These are phyloP conservation scores for Phytophthora lateralis DNA, from an alignment of 352 stramenopile genomes.

Conservation along the genomic window DNA sequence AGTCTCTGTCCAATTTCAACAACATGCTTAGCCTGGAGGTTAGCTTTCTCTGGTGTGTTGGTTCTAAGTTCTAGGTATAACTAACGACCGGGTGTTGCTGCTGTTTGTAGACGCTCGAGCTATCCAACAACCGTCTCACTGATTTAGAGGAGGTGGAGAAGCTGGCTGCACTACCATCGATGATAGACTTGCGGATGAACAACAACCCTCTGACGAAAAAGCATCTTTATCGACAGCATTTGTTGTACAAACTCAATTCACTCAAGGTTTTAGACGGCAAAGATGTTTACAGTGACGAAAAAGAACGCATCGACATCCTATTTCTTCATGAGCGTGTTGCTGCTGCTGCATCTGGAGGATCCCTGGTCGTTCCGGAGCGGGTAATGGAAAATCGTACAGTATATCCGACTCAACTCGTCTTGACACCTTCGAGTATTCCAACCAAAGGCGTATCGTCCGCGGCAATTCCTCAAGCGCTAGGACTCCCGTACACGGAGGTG, in stretches of 20 bases:
- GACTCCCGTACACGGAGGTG: conserved; percentile 43
- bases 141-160: conserved; percentile 87
- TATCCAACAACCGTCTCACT: conserved; percentile 77
- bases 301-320: conserved; percentile 68
- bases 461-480: conserved; percentile 18
- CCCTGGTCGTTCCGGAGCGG: conserved; percentile 19
- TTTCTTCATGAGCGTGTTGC: conserved; percentile 73
- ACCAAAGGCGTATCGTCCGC: conserved; percentile 26
- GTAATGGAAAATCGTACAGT: conserved; percentile 22
- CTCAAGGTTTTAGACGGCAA: conserved; percentile 68
- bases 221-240: conserved; percentile 77
- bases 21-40: conserved; percentile 77
- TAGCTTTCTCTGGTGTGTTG: background rate
- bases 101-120: conserved; percentile 55
- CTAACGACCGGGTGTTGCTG: conserved; percentile 9
- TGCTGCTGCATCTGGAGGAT: conserved; percentile 27
- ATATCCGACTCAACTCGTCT: conserved; percentile 33
- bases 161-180: conserved; percentile 52
- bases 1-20: conserved; percentile 69
- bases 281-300: conserved; percentile 78
- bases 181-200: conserved; percentile 63
- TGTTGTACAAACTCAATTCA: conserved; percentile 62
- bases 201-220: conserved; percentile 87
- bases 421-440: conserved; percentile 57
- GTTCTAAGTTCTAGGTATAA: background rate